Conservation (phyloP, 371 early-diverging fungal species). For the Rhizopus stolonifer region DNA sequence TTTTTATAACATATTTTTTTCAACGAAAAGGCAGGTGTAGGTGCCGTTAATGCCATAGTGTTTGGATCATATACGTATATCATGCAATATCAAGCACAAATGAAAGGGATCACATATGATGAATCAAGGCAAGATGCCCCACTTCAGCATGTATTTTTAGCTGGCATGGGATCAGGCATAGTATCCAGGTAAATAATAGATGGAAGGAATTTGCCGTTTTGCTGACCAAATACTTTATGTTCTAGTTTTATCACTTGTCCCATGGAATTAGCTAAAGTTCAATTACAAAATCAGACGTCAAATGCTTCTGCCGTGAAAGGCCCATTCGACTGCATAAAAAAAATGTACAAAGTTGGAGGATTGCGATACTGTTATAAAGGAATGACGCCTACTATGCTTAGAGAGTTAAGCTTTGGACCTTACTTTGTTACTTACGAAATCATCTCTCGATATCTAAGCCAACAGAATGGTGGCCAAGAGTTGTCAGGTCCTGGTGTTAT, state of each 20-base stretch:
- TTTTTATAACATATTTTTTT: neutral
- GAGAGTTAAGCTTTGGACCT: slow-evolving; percentile 79
- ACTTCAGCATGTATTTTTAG: slow-evolving; percentile 53
- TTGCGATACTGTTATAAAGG: slow-evolving; percentile 68
- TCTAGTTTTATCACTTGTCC: slow-evolving; percentile 59
- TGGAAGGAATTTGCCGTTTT: neutral
- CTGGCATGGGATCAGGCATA: slow-evolving; percentile 65
- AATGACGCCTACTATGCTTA: slow-evolving; percentile 57
- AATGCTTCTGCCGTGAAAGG: slow-evolving; percentile 33
- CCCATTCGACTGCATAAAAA: slow-evolving; percentile 60
- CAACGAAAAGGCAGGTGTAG: slow-evolving; percentile 68
- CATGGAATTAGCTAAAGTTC: slow-evolving; percentile 70
- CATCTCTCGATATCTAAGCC: slow-evolving; percentile 44
- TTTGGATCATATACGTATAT: slow-evolving; percentile 67
- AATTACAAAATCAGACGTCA: slow-evolving; percentile 55
- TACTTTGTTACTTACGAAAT: slow-evolving; percentile 76
- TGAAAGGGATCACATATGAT: neutral
- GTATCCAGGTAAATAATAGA: slow-evolving; percentile 56
- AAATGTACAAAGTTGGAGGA: slow-evolving; percentile 58
- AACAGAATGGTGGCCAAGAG: slow-evolving; percentile 21
- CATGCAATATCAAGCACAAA: slow-evolving; percentile 45
- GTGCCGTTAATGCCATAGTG: slow-evolving; percentile 62
- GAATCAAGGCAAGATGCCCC: slow-evolving; percentile 23
- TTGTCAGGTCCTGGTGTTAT: slow-evolving; percentile 57
- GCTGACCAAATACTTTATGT: neutral